phyloP scores from a whole-genome alignment of 306 rosid genomes.

The Casuarina cunninghamiana region DNA sequence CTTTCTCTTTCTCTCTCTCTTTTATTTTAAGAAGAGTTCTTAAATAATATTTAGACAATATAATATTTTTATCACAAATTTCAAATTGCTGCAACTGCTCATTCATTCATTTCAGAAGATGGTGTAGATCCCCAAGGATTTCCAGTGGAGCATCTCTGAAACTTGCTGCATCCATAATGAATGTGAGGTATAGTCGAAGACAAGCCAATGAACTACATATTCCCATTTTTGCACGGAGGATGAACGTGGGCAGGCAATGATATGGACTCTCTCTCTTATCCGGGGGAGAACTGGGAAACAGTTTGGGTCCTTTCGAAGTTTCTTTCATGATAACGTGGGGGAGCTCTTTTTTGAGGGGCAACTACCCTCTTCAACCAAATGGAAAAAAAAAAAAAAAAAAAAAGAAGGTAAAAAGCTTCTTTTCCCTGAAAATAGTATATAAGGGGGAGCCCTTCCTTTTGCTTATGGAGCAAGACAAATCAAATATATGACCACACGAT shows the following conservation, averaged over 20 bases:
- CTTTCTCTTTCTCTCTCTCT: too few relatives aligned
- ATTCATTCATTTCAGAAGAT: neutral
- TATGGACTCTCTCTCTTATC: constrained; percentile 23
- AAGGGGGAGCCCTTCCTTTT: constrained; percentile 40
- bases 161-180: neutral
- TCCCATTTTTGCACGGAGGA: constrained; percentile 8
- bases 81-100: neutral
- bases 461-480: constrained; percentile 83
- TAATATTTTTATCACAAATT: too few relatives aligned
- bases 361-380: constrained; percentile 55
- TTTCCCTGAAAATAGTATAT: neutral
- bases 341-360: constrained; percentile 39
- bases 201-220: neutral
- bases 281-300: constrained; percentile 35
- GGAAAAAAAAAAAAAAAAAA: neutral
- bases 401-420: too few relatives aligned
- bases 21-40: too few relatives aligned
- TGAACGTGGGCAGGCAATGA: constrained; percentile 30
- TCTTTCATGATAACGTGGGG: constrained; percentile 56
- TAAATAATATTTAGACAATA: too few relatives aligned
- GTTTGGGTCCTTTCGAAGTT: constrained; percentile 70
- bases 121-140: neutral
- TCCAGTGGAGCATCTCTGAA: neutral
- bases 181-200: neutral
- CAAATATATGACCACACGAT: constrained; percentile 71